Conservation (phyloP, 106 monocot species). For the Dactylorhiza incarnata region DNA sequence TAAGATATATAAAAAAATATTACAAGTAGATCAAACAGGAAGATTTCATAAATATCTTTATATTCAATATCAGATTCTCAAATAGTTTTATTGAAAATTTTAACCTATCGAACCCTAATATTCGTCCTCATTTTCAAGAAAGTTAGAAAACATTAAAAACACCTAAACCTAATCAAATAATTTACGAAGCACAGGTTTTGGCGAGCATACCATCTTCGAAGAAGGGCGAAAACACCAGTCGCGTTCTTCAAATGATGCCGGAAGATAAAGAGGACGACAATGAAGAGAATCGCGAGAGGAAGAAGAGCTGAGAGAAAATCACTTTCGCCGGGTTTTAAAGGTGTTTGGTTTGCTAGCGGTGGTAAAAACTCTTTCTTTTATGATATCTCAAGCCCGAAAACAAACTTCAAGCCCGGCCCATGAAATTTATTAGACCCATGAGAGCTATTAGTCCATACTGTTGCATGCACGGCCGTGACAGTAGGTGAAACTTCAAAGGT, state of each 20-base stretch:
- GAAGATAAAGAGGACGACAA: background rate
- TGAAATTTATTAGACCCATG: no score
- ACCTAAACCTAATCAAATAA: background rate
- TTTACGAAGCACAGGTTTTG: background rate
- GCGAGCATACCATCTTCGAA: background rate
- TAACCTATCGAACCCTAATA: no score
- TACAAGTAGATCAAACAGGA: background rate
- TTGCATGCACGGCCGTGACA: no score
- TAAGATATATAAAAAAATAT: background rate
- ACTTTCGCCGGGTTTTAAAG: no score
- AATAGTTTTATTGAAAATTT: no score
- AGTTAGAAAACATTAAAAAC: background rate
- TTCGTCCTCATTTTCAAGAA: background rate
- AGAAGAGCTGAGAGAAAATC: background rate
- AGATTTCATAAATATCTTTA: background rate
- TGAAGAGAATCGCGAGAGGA: background rate
- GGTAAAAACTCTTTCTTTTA: no score
- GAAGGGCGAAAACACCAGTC: background rate
- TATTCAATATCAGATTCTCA: background rate
- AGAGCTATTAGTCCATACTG: no score
- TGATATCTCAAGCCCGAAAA: no score
- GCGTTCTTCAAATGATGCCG: background rate
- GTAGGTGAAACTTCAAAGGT: no score
- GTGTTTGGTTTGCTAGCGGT: no score
- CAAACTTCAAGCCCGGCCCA: no score